phyloP scores from a whole-genome alignment of 2,329 filamentous ascomycete species.

The Aspergillus sp. region DNA sequence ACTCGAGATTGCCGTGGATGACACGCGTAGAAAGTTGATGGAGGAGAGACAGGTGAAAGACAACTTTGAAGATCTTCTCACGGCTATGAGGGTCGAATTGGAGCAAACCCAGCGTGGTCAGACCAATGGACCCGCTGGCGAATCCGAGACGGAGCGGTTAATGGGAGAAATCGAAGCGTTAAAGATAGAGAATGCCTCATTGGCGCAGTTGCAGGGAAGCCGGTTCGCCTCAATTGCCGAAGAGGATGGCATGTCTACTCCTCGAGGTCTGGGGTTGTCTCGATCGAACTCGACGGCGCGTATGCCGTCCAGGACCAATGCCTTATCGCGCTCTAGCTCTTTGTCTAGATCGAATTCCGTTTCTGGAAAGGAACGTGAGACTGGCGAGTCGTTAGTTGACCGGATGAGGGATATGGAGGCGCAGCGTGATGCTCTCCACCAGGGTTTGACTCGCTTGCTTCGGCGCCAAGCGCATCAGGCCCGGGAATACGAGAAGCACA shows the following conservation, averaged over 20 bases:
- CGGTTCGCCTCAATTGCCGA: slow-evolving; percentile 55
- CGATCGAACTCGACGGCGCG: slow-evolving; percentile 61
- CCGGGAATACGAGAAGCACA: slow-evolving; percentile 71
- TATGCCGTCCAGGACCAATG: slow-evolving; percentile 33
- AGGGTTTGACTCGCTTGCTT: slow-evolving; percentile 73
- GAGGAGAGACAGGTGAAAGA: slow-evolving; percentile 83
- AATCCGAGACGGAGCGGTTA: slow-evolving; percentile 56
- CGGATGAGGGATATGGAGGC: slow-evolving; percentile 85
- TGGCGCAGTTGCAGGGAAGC: slow-evolving; percentile 39
- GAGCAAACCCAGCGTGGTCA: slow-evolving; percentile 68
- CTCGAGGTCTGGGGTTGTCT: slow-evolving; percentile 45
- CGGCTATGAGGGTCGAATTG: slow-evolving; percentile 72
- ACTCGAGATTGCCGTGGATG: slow-evolving; percentile 70
- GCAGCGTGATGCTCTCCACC: slow-evolving; percentile 85
- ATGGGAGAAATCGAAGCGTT: slow-evolving; percentile 74
- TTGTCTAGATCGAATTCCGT: slow-evolving; percentile 52
- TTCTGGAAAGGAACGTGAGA: slow-evolving; percentile 46
- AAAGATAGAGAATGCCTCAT: slow-evolving; percentile 38
- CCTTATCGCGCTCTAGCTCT: slow-evolving; percentile 35
- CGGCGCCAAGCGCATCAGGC: slow-evolving; percentile 79
- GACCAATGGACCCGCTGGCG: slow-evolving; percentile 14
- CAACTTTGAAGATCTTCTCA: slow-evolving; percentile 86
- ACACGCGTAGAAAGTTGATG: slow-evolving; percentile 66
- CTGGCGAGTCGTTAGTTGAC: slow-evolving; percentile 62
- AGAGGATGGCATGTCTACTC: slow-evolving; percentile 39